Base-by-base conservation (phyloP, 2,329 filamentous ascomycete species). In the Sodiomyces alkalinus region DNA sequence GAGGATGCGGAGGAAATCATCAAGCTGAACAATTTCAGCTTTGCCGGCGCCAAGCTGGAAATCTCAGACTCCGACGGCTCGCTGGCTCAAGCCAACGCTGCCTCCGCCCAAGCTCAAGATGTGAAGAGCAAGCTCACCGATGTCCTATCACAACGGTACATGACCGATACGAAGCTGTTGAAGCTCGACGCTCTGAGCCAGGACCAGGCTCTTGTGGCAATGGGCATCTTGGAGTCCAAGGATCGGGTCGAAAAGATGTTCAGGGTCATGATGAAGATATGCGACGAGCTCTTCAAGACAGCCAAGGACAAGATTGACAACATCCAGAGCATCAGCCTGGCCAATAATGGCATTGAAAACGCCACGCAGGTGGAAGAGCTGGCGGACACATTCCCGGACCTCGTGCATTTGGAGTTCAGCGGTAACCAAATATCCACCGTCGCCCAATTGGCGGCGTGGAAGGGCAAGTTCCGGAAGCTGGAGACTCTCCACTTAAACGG, bases 351-450 rank as follows among this genome's bases (percentile, higher is more conserved):
- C 34, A 73, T 96, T 25, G 60, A 70, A 28, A 75, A 80, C 37
- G 68, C 93, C 20, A 50, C 60, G 13, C 67, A 77, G 29, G 77
- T 96, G 28, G 81, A 77, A 28, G 64, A 73, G 1, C 64, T 96
- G 2, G 74, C 82, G 7, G 68, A 72, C 29, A 83, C 80, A 1
- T 80, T 96, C 30, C 83, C 86, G 1, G 78, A 86, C 35, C 61
- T 96, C 34, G 76, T 82, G 47, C 86, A 93, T 39, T 70, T 98
- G 9, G 87, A 94, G 40, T 67, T 96, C 16, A 90, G 82, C 30
- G 71, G 76, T 46, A 96, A 96, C 53, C 69, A 74, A 22, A 71
- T 98, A 41, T 61, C 65, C 33, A 71, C 68, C 28, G 52, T 83
- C 28, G 68, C 73, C 32, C 67, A 69, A 7, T 52, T 98, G 26